phyloP scores from a whole-genome alignment of 331 rosid genomes.

The Saraca asoca region DNA sequence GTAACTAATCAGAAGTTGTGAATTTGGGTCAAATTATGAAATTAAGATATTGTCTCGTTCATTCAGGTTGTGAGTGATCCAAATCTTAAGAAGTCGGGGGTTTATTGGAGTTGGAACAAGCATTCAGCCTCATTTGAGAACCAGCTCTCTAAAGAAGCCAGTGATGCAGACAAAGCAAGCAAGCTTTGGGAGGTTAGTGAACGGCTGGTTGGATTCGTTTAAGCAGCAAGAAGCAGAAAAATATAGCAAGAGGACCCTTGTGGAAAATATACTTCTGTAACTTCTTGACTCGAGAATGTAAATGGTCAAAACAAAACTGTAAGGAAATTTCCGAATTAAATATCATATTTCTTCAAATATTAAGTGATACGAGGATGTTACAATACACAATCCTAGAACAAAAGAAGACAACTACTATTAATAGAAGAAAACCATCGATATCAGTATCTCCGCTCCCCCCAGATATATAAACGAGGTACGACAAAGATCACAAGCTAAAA shows the following conservation, averaged over 20 bases:
- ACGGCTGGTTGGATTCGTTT: slow-evolving; percentile 38
- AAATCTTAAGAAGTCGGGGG: slow-evolving; percentile 35
- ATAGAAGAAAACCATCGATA: background rate
- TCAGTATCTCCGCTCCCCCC: background rate
- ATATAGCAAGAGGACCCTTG: background rate
- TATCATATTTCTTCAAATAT: too few relatives aligned
- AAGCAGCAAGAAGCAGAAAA: background rate
- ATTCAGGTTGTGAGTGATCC: slow-evolving; percentile 36
- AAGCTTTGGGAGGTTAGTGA: slow-evolving; percentile 39
- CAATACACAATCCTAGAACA: too few relatives aligned
- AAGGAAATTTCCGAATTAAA: background rate
- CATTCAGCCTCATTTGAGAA: slow-evolving; percentile 34
- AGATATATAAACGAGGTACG: background rate
- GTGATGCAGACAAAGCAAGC: slow-evolving; percentile 33
- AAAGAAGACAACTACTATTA: background rate
- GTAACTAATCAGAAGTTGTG: background rate
- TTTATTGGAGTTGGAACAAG: slow-evolving; percentile 43
- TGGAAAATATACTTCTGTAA: background rate
- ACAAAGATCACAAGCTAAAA: background rate
- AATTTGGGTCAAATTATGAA: background rate
- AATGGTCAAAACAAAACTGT: background rate
- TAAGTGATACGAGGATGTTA: background rate
- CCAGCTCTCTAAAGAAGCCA: slow-evolving; percentile 39
- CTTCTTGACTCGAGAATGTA: background rate
- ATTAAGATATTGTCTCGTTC: background rate